These are phyloP conservation scores for Metschnikowia arizonensis DNA, from an alignment of 805 yeast species.

Conservation along the genomic window DNA sequence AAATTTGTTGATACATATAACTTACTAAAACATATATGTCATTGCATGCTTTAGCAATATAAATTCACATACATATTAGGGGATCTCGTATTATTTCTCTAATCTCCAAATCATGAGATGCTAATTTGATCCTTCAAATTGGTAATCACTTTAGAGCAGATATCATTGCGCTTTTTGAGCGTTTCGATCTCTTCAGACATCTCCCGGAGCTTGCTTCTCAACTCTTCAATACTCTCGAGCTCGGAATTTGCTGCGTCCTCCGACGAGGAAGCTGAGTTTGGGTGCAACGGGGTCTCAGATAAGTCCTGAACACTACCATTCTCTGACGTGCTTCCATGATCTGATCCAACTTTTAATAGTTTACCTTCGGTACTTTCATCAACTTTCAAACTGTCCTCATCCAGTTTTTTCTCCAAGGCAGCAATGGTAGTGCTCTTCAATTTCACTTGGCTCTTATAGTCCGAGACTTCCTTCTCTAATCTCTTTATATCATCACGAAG, in stretches of 20 bases:
- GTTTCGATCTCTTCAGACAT: conserved; percentile 4
- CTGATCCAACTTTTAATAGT: not conserved
- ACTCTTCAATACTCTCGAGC: conserved; percentile 3
- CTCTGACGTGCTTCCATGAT: not conserved
- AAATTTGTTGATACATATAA: conserved; percentile 1
- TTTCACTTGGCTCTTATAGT: conserved; percentile 4
- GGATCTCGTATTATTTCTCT: not conserved
- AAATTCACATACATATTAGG: not conserved
- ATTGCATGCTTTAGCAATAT: conserved; percentile 1
- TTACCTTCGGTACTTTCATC: conserved; percentile 9
- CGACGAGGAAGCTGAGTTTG: not conserved
- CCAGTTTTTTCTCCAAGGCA: not conserved
- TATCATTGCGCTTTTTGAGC: conserved; percentile 4
- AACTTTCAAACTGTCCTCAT: not conserved
- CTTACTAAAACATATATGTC: conserved; percentile 1
- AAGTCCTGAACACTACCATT: not conserved
- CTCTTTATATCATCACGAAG: conserved; percentile 7
- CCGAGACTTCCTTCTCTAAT: conserved; percentile 1
- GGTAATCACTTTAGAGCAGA: conserved; percentile 3
- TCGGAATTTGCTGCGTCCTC: not conserved
- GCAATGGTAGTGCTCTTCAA: conserved; percentile 1
- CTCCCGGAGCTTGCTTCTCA: conserved; percentile 7
- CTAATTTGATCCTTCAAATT: not conserved
- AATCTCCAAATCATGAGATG: not conserved
- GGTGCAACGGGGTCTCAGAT: not conserved